Conservation (phyloP, 106 monocot species). For the Phalaenopsis equestris region DNA sequence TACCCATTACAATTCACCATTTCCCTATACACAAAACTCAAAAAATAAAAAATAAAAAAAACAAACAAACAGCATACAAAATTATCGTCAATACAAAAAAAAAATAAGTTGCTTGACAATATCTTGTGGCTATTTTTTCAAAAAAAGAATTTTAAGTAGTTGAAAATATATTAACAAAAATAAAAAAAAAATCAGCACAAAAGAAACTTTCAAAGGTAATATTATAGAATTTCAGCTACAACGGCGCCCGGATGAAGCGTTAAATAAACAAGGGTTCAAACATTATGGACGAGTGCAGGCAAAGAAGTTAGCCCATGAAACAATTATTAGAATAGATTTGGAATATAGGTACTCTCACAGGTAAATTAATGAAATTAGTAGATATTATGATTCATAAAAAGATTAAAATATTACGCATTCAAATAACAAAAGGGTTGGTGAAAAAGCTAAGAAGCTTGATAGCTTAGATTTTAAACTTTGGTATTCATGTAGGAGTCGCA, state of each 20-base stretch:
- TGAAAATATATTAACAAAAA: not conserved
- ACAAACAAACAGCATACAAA: not conserved
- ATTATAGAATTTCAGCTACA: not conserved
- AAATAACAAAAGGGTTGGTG: no score
- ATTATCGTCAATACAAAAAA: not conserved
- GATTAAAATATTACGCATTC: no score
- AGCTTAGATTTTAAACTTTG: no score
- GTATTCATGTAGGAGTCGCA: no score
- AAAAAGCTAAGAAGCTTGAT: no score
- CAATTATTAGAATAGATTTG: no score
- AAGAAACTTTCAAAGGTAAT: not conserved
- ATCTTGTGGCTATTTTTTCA: not conserved
- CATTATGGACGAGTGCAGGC: no score
- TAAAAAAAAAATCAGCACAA: not conserved
- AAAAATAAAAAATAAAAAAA: not conserved
- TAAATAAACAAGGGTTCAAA: no score
- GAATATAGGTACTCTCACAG: no score
- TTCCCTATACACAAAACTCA: slow-evolving; percentile 53
- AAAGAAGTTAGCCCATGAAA: no score
- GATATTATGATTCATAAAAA: no score
- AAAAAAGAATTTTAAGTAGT: not conserved
- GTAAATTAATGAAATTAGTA: no score
- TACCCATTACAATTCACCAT: slow-evolving; percentile 70
- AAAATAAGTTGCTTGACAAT: not conserved
- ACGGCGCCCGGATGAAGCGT: not conserved